A percentile compares a stretch with the other conserved stretches of the same genome.
Conservation (phyloP, 176 grass and related monocot genomes). For the Paspalum notatum region DNA sequence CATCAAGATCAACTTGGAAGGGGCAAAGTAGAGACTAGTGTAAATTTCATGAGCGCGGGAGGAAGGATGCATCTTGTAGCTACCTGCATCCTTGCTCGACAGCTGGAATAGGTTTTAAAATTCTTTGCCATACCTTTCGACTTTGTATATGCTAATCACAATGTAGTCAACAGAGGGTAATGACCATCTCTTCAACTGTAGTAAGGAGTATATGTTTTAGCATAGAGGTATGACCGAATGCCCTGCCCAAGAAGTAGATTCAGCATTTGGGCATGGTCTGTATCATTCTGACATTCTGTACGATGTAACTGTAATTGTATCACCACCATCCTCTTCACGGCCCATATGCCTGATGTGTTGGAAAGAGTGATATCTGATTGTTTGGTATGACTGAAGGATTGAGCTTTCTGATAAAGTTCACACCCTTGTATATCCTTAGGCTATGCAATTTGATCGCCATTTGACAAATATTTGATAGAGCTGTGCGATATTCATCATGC, state of each 20-base stretch:
- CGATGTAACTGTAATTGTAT: slow-evolving; percentile 36
- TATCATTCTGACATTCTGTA: slow-evolving; percentile 39
- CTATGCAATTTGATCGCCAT: not conserved
- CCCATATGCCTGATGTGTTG: slow-evolving; percentile 31
- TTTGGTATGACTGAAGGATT: slow-evolving; percentile 17
- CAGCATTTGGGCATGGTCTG: slow-evolving; percentile 19
- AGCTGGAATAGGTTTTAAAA: slow-evolving; percentile 43
- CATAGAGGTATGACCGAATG: slow-evolving; percentile 35
- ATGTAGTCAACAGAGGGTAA: slow-evolving; percentile 50
- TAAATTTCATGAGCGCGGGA: slow-evolving; percentile 80
- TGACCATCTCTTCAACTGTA: slow-evolving; percentile 44
- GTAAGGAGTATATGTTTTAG: slow-evolving; percentile 47
- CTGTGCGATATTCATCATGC: not conserved
- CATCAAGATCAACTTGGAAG: slow-evolving; percentile 53
- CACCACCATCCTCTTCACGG: not conserved
- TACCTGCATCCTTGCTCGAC: slow-evolving; percentile 59
- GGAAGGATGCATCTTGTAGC: slow-evolving; percentile 90
- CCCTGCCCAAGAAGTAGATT: slow-evolving; percentile 37
- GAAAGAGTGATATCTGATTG: slow-evolving; percentile 12
- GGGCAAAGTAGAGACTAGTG: slow-evolving; percentile 57
- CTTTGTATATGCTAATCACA: slow-evolving; percentile 71
- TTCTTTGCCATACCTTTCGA: slow-evolving; percentile 46
- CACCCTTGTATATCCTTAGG: not conserved
- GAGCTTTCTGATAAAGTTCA: not conserved
- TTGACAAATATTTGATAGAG: not conserved